Base-by-base conservation (phyloP, 176 grass and related monocot genomes). In the Stipa capillata region DNA sequence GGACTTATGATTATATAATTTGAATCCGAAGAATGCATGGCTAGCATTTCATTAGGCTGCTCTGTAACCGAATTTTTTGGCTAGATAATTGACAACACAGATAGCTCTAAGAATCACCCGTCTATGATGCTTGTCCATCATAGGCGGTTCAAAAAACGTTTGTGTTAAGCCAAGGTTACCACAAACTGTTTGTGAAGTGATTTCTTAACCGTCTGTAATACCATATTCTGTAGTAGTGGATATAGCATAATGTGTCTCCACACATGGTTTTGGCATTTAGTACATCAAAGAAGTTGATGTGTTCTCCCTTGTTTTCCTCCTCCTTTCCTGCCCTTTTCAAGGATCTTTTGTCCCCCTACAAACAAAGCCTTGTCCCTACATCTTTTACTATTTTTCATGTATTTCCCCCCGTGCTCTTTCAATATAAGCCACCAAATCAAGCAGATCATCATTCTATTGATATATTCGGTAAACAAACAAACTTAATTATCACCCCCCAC, bases 231-330 rank as follows among this genome's bases (percentile, higher is more conserved):
- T n/a, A n/a, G n/a, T n/a, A n/a, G n/a, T 47, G 66, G 13, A 69
- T 47, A 47, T 11, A 35, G 28, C 17, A 21, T 16, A 20, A 11
- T 66, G 11, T 56, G 12, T 66, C 23, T 18, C 35, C 9, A 52
- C 48, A 51, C 43, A 47, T 53, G 54, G 44, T 52, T 69, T 87
- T 82, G 85, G 62, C 78, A 67, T 8, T 62, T 61, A n/a, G 73
- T 56, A 72, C 65, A 73, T 79, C 9, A 59, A 78, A 73, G 33
- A 58, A 54, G 67, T 34, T 61, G 35, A 37, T 65, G 36, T 43
- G 51, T 33, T 84, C 72, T 52, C 64, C 89, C 85, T 73, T 60
- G 72, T 82, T 87, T 91, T 82, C 63, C 89, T 91, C 75, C 88
- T 80, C 53, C 48, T 87, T 74, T 87, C 76, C 84, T 78, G 89